Evolutionary conservation across 768 basidiomycete species (phyloP).

Genomic region (Paxillus rubicundulus): DNA sequence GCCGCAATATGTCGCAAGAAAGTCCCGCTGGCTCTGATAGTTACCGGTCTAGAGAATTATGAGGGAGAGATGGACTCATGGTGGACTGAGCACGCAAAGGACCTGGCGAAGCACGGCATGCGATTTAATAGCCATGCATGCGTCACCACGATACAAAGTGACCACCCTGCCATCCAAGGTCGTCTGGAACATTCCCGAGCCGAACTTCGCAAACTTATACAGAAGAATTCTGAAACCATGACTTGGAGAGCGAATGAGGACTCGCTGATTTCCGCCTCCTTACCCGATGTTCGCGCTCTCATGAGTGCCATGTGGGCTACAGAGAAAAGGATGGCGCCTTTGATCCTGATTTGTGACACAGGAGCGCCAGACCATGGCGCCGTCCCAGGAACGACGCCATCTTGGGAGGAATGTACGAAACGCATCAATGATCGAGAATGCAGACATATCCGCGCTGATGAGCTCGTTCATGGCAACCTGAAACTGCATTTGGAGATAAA

Average conservation of each 20-base stretch:
- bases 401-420: not conserved
- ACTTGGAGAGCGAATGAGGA: conserved; percentile 25
- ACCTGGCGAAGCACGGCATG: conserved; percentile 34
- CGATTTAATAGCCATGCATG: conserved; percentile 40
- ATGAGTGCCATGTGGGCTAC: not conserved
- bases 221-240: conserved; percentile 1
- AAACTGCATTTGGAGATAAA: not conserved
- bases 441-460: conserved; percentile 10
- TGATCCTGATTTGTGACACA: conserved; percentile 17
- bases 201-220: conserved; percentile 19
- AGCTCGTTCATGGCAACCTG: not conserved
- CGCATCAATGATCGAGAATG: conserved; percentile 10
- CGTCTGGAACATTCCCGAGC: conserved; percentile 19
- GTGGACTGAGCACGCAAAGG: conserved; percentile 36
- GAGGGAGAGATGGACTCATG: conserved; percentile 36
- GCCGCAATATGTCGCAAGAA: conserved; percentile 29
- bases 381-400: not conserved
- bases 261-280: conserved; percentile 14
- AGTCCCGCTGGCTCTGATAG: conserved; percentile 32
- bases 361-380: conserved; percentile 3
- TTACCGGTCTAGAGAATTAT: conserved; percentile 36
- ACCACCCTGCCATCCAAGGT: conserved; percentile 23
- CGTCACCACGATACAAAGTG: conserved; percentile 34
- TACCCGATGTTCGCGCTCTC: conserved; percentile 20
- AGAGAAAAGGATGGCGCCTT: conserved; percentile 11